Conservation (phyloP, 106 monocot species). For the Dioscorea alata region DNA sequence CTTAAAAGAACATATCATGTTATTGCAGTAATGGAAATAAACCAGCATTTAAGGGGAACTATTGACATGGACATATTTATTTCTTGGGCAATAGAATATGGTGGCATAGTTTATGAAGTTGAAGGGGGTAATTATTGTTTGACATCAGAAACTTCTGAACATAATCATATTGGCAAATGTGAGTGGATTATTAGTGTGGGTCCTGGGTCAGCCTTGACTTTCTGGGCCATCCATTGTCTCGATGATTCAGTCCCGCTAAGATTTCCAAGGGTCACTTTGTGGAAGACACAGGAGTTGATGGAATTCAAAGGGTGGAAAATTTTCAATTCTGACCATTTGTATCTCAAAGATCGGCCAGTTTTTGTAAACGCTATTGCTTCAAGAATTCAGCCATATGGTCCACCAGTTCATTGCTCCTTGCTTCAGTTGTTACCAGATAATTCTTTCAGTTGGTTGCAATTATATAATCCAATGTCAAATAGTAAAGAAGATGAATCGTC, state of each 20-base stretch:
- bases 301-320: constrained; percentile 8
- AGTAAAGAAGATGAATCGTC: constrained; percentile 15
- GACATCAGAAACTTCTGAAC: constrained; percentile 22
- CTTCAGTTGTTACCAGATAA: constrained; percentile 62
- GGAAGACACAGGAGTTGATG: constrained; percentile 55
- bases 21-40: constrained; percentile 79
- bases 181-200: constrained; percentile 82
- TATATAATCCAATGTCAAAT: constrained; percentile 21
- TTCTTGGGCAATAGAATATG: constrained; percentile 59
- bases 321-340: constrained; percentile 6
- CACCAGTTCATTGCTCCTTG: constrained; percentile 67
- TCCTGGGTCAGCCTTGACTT: constrained; percentile 43
- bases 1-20: constrained; percentile 54
- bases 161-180: constrained; percentile 50
- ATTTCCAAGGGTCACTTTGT: constrained; percentile 74
- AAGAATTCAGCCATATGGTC: constrained; percentile 48
- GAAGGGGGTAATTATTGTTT: constrained; percentile 23
- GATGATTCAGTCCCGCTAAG: constrained; percentile 74
- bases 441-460: constrained; percentile 49
- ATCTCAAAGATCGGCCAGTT: constrained; percentile 20
- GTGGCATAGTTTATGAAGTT: constrained; percentile 31
- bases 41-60: constrained; percentile 46
- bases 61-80: constrained; percentile 64
- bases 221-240: constrained; percentile 85
- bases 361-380: constrained; percentile 53